Base-by-base conservation (phyloP, 495 filamentous ascomycete genomes). In the Aspergillus conjunctus region DNA sequence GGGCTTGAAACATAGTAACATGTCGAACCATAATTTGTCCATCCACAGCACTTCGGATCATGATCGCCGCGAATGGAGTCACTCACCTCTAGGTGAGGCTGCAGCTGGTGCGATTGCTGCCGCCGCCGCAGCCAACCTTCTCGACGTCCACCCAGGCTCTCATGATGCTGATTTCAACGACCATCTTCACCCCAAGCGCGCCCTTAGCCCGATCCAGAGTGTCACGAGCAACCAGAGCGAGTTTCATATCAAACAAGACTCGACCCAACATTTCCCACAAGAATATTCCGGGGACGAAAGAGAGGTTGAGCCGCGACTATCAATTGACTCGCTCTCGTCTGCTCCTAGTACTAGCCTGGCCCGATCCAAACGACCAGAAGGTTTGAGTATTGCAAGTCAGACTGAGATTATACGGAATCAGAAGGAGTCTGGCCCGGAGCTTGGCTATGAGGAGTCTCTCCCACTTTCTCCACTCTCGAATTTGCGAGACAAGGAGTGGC, bases 151-250 rank as follows among this genome's bases (percentile, higher is more conserved):
- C 48, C 69, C 76, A 17, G 71, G 66, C n/a, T 64, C 76, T 37
- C 68, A 64, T 52, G 76, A 80, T 11, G 56, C 71, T 51, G 75
- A 82, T 31, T 75, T 81, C 7, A 81, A 81, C 51, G 85, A 87
- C n/a, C 60, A 48, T 58, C 76, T 82, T 20, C 78, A 79, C 22
- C 78, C 85, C 58, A 78, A 80, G 32, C 87, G 88, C 31, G 84
- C 84, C 14, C 73, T 93, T 20, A 96, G 92, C 71, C 92, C 92
- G 0, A 91, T 95, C 54, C 92, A 93, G 62, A 96, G 92, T 59
- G 88, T 94, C 30, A 91, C 90, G 0, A 92, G 92, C 54, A 89
- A 88, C 62, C 84, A 81, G 31, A 81, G 77, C 17, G 71, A 75
- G 20, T 73, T 67, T 7, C 65, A 66, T 32, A 30, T 58, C 17